These are phyloP conservation scores for Fonsecaea pugnacius DNA, from an alignment of 2,329 filamentous ascomycete species.

Conservation along the genomic window DNA sequence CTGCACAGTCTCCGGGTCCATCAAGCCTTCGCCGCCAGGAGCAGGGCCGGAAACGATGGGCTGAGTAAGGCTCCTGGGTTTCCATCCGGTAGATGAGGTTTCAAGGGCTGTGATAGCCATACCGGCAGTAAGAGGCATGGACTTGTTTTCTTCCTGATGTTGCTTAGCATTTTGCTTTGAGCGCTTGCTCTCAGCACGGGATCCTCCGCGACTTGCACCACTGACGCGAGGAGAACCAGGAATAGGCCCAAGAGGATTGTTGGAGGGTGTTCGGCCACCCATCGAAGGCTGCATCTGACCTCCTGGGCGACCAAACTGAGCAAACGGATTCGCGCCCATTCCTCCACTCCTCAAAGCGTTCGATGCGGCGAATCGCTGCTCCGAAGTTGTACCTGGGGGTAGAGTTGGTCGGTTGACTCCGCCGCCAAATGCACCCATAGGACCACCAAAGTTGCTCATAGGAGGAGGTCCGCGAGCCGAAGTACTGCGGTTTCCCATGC, in stretches of 20 bases:
- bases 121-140: constrained; percentile 87
- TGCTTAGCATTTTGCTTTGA: constrained; percentile 61
- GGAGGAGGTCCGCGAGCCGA: constrained; percentile 59
- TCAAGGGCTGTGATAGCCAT: constrained; percentile 80
- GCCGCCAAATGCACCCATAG: constrained; percentile 72
- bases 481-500: constrained; percentile 54
- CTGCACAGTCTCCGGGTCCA: constrained; percentile 92
- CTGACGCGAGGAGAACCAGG: constrained; percentile 74
- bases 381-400: constrained; percentile 76
- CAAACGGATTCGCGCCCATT: constrained; percentile 58
- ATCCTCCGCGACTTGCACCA: constrained; percentile 64
- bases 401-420: constrained; percentile 57
- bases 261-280: constrained; percentile 62
- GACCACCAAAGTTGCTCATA: constrained; percentile 52
- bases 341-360: constrained; percentile 52
- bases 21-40: constrained; percentile 60
- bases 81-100: constrained; percentile 79
- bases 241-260: constrained; percentile 57
- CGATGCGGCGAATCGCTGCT: constrained; percentile 72
- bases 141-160: constrained; percentile 72
- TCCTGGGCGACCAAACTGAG: constrained; percentile 61
- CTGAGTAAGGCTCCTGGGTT: constrained; percentile 71
- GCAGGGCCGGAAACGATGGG: constrained; percentile 51
- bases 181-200: constrained; percentile 52
- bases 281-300: constrained; percentile 65